Evolutionary conservation across 768 basidiomycete genomes (phyloP).

Genomic region (Hydnomerulius pinastri): DNA sequence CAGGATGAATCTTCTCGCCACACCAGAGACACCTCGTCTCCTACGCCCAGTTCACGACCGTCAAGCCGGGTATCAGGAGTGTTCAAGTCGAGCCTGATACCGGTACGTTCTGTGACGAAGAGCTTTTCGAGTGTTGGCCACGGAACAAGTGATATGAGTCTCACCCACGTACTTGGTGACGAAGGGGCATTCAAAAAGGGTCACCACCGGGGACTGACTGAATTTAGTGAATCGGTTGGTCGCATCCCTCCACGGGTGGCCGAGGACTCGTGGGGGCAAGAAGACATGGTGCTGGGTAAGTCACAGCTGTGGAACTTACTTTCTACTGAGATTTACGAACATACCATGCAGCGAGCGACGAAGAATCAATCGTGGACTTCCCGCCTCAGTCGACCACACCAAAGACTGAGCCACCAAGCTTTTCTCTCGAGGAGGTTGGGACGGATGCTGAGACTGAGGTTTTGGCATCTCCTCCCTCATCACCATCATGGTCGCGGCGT

Average conservation of each 20-base stretch:
- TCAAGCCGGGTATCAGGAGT: slow-evolving; percentile 26
- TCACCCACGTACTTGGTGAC: slow-evolving; percentile 24
- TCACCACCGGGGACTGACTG: slow-evolving; percentile 28
- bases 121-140: slow-evolving; percentile 17
- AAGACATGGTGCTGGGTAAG: slow-evolving; percentile 23
- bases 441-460: slow-evolving; percentile 30
- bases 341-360: slow-evolving; percentile 38
- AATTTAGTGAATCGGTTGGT: slow-evolving; percentile 28
- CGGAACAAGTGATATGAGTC: slow-evolving; percentile 19
- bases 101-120: slow-evolving; percentile 44
- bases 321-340: neutral
- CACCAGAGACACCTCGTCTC: slow-evolving; percentile 25
- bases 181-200: slow-evolving; percentile 26
- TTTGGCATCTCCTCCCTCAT: slow-evolving; percentile 22
- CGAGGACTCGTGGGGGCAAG: slow-evolving; percentile 13
- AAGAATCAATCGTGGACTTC: slow-evolving; percentile 29
- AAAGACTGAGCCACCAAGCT: slow-evolving; percentile 17
- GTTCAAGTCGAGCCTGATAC: slow-evolving; percentile 42
- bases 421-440: slow-evolving; percentile 16
- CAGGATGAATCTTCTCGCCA: neutral
- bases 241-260: slow-evolving; percentile 22
- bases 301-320: neutral
- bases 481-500: slow-evolving; percentile 8
- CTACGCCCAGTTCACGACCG: slow-evolving; percentile 25
- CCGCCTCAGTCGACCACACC: slow-evolving; percentile 29